Evolutionary conservation across 768 basidiomycete species (phyloP).

Genomic region (Trametes cinnabarina): DNA sequence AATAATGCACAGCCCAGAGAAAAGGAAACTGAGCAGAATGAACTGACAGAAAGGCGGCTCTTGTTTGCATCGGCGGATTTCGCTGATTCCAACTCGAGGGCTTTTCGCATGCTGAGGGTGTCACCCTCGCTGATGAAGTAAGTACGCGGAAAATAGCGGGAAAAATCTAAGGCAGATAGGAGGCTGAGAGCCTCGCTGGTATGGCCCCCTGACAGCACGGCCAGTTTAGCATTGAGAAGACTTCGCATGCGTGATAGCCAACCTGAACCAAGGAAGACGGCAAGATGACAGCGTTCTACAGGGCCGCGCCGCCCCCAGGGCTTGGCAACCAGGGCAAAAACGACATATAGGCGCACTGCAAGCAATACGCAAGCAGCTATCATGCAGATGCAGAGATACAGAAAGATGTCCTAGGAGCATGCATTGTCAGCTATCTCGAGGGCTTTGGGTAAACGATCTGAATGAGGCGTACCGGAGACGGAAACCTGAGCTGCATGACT

Average conservation of each 20-base stretch:
- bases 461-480: too few relatives aligned
- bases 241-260: slow-evolving; percentile 20
- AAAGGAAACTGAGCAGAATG: not conserved
- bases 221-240: not conserved
- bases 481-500: too few relatives aligned
- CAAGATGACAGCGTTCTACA: slow-evolving; percentile 47
- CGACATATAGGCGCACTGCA: not conserved
- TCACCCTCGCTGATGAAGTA: slow-evolving; percentile 88
- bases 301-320: not conserved
- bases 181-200: slow-evolving; percentile 83
- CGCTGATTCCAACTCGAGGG: slow-evolving; percentile 55
- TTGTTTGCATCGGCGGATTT: slow-evolving; percentile 28
- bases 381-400: not conserved
- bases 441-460: too few relatives aligned
- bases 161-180: slow-evolving; percentile 67
- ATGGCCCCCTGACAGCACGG: slow-evolving; percentile 71
- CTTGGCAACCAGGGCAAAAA: slow-evolving; percentile 8
- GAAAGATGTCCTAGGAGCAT: not conserved
- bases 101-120: slow-evolving; percentile 70
- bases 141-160: slow-evolving; percentile 69
- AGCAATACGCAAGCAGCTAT: not conserved
- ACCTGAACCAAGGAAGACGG: slow-evolving; percentile 95
- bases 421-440: too few relatives aligned
- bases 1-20: slow-evolving; percentile 4
- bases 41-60: slow-evolving; percentile 21